Evolutionary conservation across 2,329 filamentous ascomycete species (phyloP), one percentile per base, ranked within the genome.

Genomic region (Zymoseptoria tritici): DNA sequence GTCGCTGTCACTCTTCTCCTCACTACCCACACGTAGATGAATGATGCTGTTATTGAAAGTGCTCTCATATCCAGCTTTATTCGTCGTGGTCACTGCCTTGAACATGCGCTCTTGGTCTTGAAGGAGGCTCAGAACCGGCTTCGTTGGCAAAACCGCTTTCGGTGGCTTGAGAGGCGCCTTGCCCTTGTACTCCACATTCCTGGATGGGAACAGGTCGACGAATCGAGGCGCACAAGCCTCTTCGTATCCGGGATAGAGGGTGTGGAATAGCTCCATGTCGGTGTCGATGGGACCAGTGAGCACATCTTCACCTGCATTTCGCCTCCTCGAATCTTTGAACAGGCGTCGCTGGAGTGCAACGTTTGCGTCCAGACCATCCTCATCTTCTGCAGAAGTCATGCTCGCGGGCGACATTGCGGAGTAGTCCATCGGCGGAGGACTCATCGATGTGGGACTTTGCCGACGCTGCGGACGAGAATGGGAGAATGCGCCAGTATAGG

Each of bases 41-140:
- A 80, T 72, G n/a, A 71, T 55, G 54, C 65, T 65, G 20, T 61
- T 64, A n/a, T 71, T 64, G 57, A 80, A 77, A 7, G 78, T 74
- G 9, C 75, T 73, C 26, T 77, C 75, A 65, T 83, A 81, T 49
- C 79, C 66, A 21, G 60, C 60, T 55, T 67, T 77, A 16, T 73
- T 66, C 22, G 65, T 62, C 0, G 82, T 80, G 24, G 85, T 81
- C 0, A 85, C 81, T n/a, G 93, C 84, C 58, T 86, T 85, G 72
- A 97, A 99, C 24, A 83, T 80, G 67, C 91, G 91, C 73, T 96
- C 90, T 66, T 96, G 89, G 68, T 97, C 94, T 53, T 84, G 82
- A 2, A 90, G 88, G 36, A 97, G 79, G 62, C 99, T 94, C 13
- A 99, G 80, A 62, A 85, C 91, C 59, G 96, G 81, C 74, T 99